A percentile compares a stretch with the other conserved stretches of the same genome.
These are phyloP conservation scores for Melanogaster broomeanus DNA, from an alignment of 768 basidiomycete species.

Conservation along the genomic window DNA sequence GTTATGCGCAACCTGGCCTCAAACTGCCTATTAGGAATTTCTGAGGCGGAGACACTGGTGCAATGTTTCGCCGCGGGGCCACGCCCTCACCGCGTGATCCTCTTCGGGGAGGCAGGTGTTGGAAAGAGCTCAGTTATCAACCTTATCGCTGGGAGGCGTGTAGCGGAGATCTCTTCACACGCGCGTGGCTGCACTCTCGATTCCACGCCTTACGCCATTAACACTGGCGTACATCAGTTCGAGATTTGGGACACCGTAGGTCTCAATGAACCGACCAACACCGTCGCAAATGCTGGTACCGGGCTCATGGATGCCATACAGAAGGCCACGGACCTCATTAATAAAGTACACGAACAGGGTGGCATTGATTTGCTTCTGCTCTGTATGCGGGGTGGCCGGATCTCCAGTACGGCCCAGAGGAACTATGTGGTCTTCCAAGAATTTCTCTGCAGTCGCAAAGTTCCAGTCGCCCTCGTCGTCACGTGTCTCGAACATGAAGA, in stretches of 20 bases:
- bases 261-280: slow-evolving; percentile 18
- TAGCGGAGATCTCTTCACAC: slow-evolving; percentile 26
- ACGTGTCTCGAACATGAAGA: slow-evolving; percentile 36
- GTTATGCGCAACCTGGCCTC: slow-evolving; percentile 5
- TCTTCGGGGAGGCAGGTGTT: slow-evolving; percentile 43
- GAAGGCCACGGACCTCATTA: slow-evolving; percentile 31
- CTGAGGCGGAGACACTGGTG: slow-evolving; percentile 13
- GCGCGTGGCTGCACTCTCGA: slow-evolving; percentile 37
- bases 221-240: slow-evolving; percentile 21
- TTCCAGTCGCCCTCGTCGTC: slow-evolving; percentile 41
- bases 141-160: slow-evolving; percentile 29
- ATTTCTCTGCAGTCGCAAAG: slow-evolving; percentile 37
- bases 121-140: slow-evolving; percentile 46
- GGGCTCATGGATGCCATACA: slow-evolving; percentile 18
- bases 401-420: slow-evolving; percentile 26
- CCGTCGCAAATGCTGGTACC: slow-evolving; percentile 7
- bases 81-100: slow-evolving; percentile 30
- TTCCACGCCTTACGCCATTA: slow-evolving; percentile 21
- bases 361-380: slow-evolving; percentile 43
- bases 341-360: slow-evolving; percentile 23
- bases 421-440: slow-evolving; percentile 39
- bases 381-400: slow-evolving; percentile 32
- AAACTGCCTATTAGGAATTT: slow-evolving; percentile 10
- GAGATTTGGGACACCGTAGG: slow-evolving; percentile 36
- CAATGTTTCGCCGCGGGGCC: slow-evolving; percentile 9